Evolutionary conservation across 2,329 filamentous ascomycete species (phyloP), one percentile per base, ranked within the genome.

Genomic region (Anthostomella pinea): DNA sequence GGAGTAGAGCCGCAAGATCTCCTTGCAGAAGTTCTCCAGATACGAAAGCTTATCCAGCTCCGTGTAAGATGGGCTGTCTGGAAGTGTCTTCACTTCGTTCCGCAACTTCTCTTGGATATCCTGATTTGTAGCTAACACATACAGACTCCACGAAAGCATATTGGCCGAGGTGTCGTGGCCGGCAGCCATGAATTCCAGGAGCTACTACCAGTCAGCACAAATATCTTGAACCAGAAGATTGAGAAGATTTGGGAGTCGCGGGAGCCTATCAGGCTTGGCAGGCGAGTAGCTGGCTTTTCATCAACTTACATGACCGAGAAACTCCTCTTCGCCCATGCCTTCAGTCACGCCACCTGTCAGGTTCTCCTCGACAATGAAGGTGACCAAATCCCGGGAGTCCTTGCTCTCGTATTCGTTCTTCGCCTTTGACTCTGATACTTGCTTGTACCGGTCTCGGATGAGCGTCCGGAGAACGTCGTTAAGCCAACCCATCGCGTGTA

Each of bases 151-250:
- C 1, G 56, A 49, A 2, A 66, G 39, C 0, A 56, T 52, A 2
- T 53, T 54, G 3, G 63, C 61, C 4, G 60, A 64, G 1, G 64
- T 65, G 23, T 66, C 63, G 22, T 66, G 63, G 0, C 63, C 63
- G 16, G 63, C 56, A 5, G 59, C 51, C 44, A 65, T 48, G 27
- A 65, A 55, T 21, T 66, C 65, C 24, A 67, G 44, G 11, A 62
- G 29, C 45, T 48, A 22, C 6, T 30, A 10, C 14, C 8, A 23
- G 16, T 28, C 16, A 18, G 7, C 16, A 18, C 6, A 11, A 8
- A 31, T 15, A 25, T 13, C 19, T 7, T 7, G 6, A 5, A 6
- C 6, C 19, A 13, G 6, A n/a, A 22, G 23, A 11, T 5, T 32
- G 23, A 11, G n/a, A 31, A 31, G 6, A 22, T 4, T 8, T 22